Evolutionary conservation across 805 yeast genomes (phyloP), one percentile per base, ranked within the genome.

Genomic region (Metschnikowia bowlesiae): DNA sequence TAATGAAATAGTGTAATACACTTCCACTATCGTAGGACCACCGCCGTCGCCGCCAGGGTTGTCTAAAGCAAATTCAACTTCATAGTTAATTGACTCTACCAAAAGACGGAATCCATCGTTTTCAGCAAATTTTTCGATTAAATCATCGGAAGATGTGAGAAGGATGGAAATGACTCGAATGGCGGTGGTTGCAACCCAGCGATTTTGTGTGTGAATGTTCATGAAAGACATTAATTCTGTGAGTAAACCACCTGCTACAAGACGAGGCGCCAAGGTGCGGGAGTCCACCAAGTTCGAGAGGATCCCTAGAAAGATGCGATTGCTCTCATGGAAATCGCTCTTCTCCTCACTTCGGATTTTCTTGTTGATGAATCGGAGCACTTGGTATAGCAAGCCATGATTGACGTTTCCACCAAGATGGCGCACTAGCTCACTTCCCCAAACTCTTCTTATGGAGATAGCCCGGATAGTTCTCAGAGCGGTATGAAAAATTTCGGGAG

Each of bases 361-460:
- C 50, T 82, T 80, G 48, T 80, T 72, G n/a, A 89, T 80, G 39
- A 74, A 74, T 50, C 91, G 78, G 30, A 90, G 64, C 31, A 84
- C 78, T 60, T 87, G 90, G 69, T 86, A 87, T 37, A 91, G 62
- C 10, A 83, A 68, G 1, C 97, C 97, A 66, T 91, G 96, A 53
- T 84, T 82, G 37, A 91, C 89, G 63, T 89, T 89, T 8, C 94
- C 97, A 18, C 94, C 89, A 55, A 90, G 65, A 10, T 87, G 83
- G 51, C 89, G 76, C 47, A 90, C 74, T 22, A 91, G 75, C 56
- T 90, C 97, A 45, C 84, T 75, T 14, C 91, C 84, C 80, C 90
- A 85, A 4, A 77, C 76, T 43, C 82, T 81, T 59, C 82, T 83
- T 18, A 78, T 71, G 1, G 96, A 78, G 32, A 89, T 80, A 53